Conservation (phyloP, 2,329 filamentous ascomycete genomes). For the Amauroascus niger region DNA sequence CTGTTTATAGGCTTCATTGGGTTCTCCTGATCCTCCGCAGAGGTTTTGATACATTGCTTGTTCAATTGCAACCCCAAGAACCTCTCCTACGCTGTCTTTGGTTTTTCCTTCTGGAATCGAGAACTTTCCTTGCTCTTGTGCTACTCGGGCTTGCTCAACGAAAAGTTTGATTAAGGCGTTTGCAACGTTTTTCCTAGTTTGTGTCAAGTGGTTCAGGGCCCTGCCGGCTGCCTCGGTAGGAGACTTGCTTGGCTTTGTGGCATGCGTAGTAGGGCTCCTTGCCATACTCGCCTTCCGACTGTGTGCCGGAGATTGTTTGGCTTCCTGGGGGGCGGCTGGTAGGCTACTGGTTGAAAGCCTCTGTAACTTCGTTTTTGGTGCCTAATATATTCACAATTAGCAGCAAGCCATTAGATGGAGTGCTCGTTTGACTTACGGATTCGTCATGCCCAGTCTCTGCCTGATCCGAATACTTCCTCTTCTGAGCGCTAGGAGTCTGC, state of each 20-base stretch:
- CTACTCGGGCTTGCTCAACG: slow-evolving; percentile 52
- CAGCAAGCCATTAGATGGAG: background rate
- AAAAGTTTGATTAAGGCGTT: slow-evolving; percentile 63
- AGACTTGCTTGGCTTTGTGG: slow-evolving; percentile 26
- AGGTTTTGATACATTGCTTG: slow-evolving; percentile 51
- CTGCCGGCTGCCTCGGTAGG: slow-evolving; percentile 28
- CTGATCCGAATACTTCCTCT: slow-evolving; percentile 38
- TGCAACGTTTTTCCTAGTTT: slow-evolving; percentile 57
- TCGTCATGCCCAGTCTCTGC: slow-evolving; percentile 26
- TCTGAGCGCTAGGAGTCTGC: slow-evolving; percentile 28
- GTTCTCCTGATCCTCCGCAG: slow-evolving; percentile 42
- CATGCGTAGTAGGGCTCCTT: slow-evolving; percentile 23
- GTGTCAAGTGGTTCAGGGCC: slow-evolving; percentile 48
- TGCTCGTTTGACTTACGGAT: slow-evolving; percentile 23
- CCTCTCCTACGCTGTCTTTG: slow-evolving; percentile 55
- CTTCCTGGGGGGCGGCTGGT: slow-evolving; percentile 15
- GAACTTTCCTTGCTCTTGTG: slow-evolving; percentile 57
- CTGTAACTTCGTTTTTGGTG: slow-evolving; percentile 35
- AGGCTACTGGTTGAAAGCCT: slow-evolving; percentile 27
- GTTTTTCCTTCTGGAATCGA: slow-evolving; percentile 54
- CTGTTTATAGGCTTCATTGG: slow-evolving; percentile 46
- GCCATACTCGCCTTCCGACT: slow-evolving; percentile 28
- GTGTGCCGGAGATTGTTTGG: slow-evolving; percentile 23
- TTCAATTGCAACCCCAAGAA: slow-evolving; percentile 70
- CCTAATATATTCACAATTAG: slow-evolving; percentile 21